A percentile compares a stretch with the other conserved stretches of the same genome.
Conservation (phyloP, 257 asterid genomes). For the Salvia splendens region DNA sequence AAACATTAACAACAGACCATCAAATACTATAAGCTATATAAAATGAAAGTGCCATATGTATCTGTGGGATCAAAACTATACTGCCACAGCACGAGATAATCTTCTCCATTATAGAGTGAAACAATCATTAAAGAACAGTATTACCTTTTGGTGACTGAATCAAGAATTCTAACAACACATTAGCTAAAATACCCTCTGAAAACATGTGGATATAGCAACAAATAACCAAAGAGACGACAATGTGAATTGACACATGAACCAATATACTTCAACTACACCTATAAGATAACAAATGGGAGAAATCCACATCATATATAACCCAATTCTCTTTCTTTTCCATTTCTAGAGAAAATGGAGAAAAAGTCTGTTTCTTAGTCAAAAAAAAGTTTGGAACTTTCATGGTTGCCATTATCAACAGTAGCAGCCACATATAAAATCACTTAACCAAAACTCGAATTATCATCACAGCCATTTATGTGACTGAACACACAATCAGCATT, state of each 20-base stretch:
- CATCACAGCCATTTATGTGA: neutral
- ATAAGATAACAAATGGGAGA: constrained; percentile 13
- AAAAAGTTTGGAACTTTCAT: neutral
- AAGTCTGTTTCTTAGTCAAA: neutral
- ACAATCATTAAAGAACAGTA: neutral
- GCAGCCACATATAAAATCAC: constrained; percentile 5
- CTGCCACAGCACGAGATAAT: neutral
- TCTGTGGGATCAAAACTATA: neutral
- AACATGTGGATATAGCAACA: neutral
- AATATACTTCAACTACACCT: neutral
- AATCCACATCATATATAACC: neutral
- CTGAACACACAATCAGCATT: constrained; percentile 18
- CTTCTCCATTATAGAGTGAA: constrained; percentile 3
- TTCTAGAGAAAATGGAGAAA: constrained; percentile 4
- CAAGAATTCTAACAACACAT: neutral
- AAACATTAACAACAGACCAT: neutral
- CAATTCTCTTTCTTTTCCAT: neutral
- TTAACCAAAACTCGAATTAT: neutral
- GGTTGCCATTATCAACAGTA: neutral
- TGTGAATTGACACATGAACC: constrained; percentile 5
- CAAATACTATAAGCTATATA: neutral
- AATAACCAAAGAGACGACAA: constrained; percentile 14
- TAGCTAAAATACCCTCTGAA: constrained; percentile 6
- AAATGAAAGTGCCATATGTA: neutral
- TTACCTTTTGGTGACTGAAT: neutral